Conservation (phyloP, 169 alveolate genomes). For the Cyclospora cayetanensis region DNA sequence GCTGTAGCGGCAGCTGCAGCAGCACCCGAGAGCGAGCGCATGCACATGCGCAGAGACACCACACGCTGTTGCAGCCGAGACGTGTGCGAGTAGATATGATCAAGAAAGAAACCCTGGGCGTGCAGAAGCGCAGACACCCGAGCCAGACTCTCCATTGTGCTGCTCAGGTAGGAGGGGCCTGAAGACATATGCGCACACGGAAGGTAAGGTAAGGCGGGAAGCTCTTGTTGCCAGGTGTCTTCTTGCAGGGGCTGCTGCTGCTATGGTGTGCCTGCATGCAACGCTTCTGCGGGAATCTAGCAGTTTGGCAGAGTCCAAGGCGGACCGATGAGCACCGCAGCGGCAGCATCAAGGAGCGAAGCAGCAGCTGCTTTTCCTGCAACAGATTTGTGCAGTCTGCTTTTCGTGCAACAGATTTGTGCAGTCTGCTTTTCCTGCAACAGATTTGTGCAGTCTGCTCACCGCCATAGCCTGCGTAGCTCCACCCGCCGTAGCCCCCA, state of each 20-base stretch:
- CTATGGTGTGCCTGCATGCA: neutral
- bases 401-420: no score
- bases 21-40: neutral
- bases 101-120: neutral
- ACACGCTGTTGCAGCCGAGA: neutral
- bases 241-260: slow-evolving; percentile 2
- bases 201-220: no score
- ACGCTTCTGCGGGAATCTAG: neutral
- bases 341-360: neutral
- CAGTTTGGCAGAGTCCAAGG: neutral
- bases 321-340: neutral
- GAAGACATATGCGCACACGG: neutral
- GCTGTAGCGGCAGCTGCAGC: slow-evolving; percentile 32
- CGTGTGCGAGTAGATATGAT: neutral
- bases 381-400: no score
- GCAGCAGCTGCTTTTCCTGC: neutral
- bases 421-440: no score
- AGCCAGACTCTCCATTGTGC: neutral
- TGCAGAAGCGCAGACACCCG: neutral
- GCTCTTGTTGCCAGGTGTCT: neutral
- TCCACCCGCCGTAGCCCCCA: neutral
- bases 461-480: neutral
- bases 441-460: no score
- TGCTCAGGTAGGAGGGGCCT: slow-evolving; percentile 2
- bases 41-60: neutral